Evolutionary conservation across 345 rosid genomes (phyloP).

Genomic region (Trapa bicornis): DNA sequence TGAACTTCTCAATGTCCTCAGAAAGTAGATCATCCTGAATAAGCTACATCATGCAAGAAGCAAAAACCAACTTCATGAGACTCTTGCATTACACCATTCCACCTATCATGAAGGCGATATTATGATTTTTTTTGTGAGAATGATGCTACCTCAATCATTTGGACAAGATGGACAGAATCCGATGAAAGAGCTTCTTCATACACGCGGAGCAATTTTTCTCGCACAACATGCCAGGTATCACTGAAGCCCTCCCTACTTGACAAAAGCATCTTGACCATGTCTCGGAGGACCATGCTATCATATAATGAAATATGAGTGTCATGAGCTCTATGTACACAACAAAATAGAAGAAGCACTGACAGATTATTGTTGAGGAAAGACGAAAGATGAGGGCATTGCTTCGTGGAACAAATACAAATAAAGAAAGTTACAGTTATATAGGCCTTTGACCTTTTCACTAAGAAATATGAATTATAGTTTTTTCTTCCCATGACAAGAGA

Average conservation of each 20-base stretch:
- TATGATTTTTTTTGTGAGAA: background rate
- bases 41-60: slow-evolving; percentile 30
- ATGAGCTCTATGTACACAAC: background rate
- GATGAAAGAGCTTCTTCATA: slow-evolving; percentile 71
- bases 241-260: slow-evolving; percentile 47
- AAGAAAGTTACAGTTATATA: background rate
- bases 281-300: slow-evolving; percentile 49
- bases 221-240: slow-evolving; percentile 41
- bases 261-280: slow-evolving; percentile 58
- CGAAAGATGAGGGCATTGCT: background rate
- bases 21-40: slow-evolving; percentile 60
- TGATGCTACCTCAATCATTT: slow-evolving; percentile 54
- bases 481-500: background rate
- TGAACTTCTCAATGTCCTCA: slow-evolving; percentile 43
- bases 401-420: background rate
- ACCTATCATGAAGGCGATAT: background rate
- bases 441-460: background rate
- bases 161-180: slow-evolving; percentile 45
- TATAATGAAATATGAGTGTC: background rate
- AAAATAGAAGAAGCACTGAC: background rate
- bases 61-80: slow-evolving; percentile 1
- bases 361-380: slow-evolving; percentile 1
- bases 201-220: slow-evolving; percentile 46
- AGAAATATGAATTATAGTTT: background rate
- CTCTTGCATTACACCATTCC: background rate